Conservation (phyloP, 1,139 yeast species). For the Debaryomyces singareniensis region DNA sequence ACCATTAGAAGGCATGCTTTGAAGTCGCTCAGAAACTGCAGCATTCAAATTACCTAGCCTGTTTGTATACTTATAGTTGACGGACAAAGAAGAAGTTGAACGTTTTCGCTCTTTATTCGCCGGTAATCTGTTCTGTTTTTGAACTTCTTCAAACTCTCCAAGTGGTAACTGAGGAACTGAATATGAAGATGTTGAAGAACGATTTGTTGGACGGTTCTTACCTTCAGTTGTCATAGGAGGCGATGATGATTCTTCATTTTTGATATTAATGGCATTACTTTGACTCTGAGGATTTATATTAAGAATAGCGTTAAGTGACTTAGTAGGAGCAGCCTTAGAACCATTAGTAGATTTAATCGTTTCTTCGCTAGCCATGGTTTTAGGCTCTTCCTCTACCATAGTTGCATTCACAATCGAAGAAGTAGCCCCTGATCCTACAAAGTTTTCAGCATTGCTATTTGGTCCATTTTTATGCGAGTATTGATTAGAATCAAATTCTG, state of each 20-base stretch:
- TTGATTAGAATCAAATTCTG: constrained; percentile 11
- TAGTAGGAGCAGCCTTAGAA: constrained; percentile 6
- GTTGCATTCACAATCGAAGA: constrained; percentile 4
- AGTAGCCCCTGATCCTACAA: constrained; percentile 2
- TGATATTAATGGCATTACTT: neutral
- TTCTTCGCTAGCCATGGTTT: constrained; percentile 2
- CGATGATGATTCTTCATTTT: neutral
- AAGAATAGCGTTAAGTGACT: too few relatives aligned
- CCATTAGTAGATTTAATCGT: constrained; percentile 11
- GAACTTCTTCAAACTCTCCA: neutral
- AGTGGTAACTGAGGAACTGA: neutral
- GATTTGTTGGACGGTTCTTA: neutral
- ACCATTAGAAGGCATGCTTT: too few relatives aligned
- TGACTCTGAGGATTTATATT: neutral
- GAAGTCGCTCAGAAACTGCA: neutral
- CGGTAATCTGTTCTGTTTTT: neutral
- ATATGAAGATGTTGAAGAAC: neutral
- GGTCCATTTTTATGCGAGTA: constrained; percentile 6
- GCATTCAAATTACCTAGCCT: neutral
- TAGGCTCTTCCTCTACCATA: constrained; percentile 2
- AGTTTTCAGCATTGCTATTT: constrained; percentile 5
- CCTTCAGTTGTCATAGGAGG: neutral
- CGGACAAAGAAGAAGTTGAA: neutral
- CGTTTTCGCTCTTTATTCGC: neutral
- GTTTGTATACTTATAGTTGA: neutral